These are phyloP conservation scores for Pythium aquatile DNA, from an alignment of 352 stramenopile species.

Conservation along the genomic window DNA sequence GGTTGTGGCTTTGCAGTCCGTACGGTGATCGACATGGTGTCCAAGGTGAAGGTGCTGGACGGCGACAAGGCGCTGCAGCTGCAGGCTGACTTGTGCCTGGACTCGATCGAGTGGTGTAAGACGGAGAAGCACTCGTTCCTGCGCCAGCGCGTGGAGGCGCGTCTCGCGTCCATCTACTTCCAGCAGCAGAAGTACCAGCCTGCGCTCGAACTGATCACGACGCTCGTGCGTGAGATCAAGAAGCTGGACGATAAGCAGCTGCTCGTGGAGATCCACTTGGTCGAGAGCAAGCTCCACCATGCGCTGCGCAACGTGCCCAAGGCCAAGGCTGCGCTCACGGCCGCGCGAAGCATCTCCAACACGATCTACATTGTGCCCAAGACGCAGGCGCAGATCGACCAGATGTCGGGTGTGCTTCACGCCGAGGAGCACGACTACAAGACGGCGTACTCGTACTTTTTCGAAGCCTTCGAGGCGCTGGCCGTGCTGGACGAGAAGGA, in stretches of 20 bases:
- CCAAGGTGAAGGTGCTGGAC: slow-evolving; percentile 86
- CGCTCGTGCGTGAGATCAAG: slow-evolving; percentile 96
- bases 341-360: slow-evolving; percentile 96
- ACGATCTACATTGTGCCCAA: slow-evolving; percentile 96
- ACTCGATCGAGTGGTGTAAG: slow-evolving; percentile 95
- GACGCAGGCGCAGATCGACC: slow-evolving; percentile 94
- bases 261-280: slow-evolving; percentile 98
- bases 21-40: slow-evolving; percentile 97
- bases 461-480: slow-evolving; percentile 97
- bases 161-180: slow-evolving; percentile 92
- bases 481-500: slow-evolving; percentile 89
- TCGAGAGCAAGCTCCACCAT: slow-evolving; percentile 98
- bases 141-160: slow-evolving; percentile 96
- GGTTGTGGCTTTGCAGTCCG: slow-evolving; percentile 67
- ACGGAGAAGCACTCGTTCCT: slow-evolving; percentile 97
- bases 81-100: slow-evolving; percentile 91
- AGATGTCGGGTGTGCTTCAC: slow-evolving; percentile 97
- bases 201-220: slow-evolving; percentile 93
- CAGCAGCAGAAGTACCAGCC: slow-evolving; percentile 90
- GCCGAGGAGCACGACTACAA: slow-evolving; percentile 99
- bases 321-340: slow-evolving; percentile 95
- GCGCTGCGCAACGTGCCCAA: slow-evolving; percentile 97
- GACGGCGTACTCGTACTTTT: slow-evolving; percentile 99
- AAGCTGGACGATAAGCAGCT: slow-evolving; percentile 99
- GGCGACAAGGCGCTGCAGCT: slow-evolving; percentile 93